Conservation (phyloP, 768 basidiomycete genomes). For the Mycena filopes region DNA sequence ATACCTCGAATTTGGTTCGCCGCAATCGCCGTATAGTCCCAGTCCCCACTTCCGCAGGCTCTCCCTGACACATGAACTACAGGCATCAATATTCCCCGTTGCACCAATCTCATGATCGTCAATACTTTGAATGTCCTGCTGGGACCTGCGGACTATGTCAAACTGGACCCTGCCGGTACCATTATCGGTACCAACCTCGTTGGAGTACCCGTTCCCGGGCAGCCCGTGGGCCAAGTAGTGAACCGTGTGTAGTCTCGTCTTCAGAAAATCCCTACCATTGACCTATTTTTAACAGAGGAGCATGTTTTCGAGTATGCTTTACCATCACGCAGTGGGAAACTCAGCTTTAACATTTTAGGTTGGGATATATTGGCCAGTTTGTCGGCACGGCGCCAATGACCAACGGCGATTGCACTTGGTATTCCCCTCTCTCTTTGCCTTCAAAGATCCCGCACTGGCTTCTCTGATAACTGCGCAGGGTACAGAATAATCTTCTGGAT, state of each 20-base stretch:
- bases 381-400: background rate
- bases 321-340: background rate
- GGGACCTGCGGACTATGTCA: background rate
- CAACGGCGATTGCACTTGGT: slow-evolving; percentile 13
- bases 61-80: too few relatives aligned
- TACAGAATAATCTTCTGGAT: slow-evolving; percentile 4
- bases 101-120: too few relatives aligned
- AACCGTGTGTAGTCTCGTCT: slow-evolving; percentile 4
- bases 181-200: background rate
- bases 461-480: background rate
- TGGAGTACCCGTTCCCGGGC: background rate
- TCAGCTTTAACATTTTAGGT: background rate
- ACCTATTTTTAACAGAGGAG: slow-evolving; percentile 13
- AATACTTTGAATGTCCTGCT: background rate
- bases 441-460: background rate
- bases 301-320: slow-evolving; percentile 27
- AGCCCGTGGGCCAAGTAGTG: background rate
- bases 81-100: too few relatives aligned
- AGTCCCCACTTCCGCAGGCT: too few relatives aligned
- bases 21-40: too few relatives aligned
- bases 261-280: too few relatives aligned
- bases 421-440: too few relatives aligned
- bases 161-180: background rate
- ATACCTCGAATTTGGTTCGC: too few relatives aligned
- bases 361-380: slow-evolving; percentile 25